Percentiles rank a stretch among this genome's conserved stretches.
phyloP scores from a whole-genome alignment of 2,329 filamentous ascomycete genomes.

The Penicillium sp. region DNA sequence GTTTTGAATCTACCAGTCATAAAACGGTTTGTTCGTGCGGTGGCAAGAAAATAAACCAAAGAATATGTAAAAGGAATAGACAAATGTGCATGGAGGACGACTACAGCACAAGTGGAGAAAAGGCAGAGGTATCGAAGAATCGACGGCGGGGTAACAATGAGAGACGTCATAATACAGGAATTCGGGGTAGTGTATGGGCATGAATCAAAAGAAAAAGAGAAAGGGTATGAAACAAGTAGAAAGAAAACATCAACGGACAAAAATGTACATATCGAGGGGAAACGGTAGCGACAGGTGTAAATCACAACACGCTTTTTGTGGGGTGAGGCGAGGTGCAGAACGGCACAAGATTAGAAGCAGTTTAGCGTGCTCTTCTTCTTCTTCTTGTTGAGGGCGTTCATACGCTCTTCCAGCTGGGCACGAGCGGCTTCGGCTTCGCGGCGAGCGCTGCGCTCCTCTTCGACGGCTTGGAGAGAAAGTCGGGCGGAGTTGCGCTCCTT shows the following conservation, averaged over 20 bases:
- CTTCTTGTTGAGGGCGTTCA: conserved; percentile 88
- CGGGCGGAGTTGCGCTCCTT: conserved; percentile 60
- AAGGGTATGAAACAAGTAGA: conserved; percentile 14
- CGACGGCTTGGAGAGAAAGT: conserved; percentile 78
- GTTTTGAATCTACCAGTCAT: conserved; percentile 21
- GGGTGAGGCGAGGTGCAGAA: conserved; percentile 5
- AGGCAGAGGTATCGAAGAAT: conserved; percentile 22
- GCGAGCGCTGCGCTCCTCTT: conserved; percentile 92
- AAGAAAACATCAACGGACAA: conserved; percentile 7
- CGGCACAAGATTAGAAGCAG: conserved; percentile 73
- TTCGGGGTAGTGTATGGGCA: conserved; percentile 5
- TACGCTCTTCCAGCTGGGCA: conserved; percentile 87
- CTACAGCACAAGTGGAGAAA: conserved; percentile 16
- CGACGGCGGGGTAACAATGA: conserved; percentile 10
- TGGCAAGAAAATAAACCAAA: conserved; percentile 7
- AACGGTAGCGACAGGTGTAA: conserved; percentile 15
- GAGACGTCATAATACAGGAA: conserved; percentile 25
- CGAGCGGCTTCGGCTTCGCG: conserved; percentile 85
- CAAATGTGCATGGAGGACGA: conserved; percentile 8
- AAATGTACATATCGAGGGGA: conserved; percentile 16
- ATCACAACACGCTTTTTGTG: conserved; percentile 19
- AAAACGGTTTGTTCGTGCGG: conserved; percentile 8
- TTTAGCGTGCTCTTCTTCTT: conserved; percentile 94
- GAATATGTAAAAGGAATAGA: conserved; percentile 13
- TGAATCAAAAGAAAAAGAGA: conserved; percentile 5